Percentiles rank a stretch among this genome's conserved stretches.
These are phyloP conservation scores for Grosmannia penicillata DNA, from an alignment of 2,329 filamentous ascomycete genomes.

Conservation along the genomic window DNA sequence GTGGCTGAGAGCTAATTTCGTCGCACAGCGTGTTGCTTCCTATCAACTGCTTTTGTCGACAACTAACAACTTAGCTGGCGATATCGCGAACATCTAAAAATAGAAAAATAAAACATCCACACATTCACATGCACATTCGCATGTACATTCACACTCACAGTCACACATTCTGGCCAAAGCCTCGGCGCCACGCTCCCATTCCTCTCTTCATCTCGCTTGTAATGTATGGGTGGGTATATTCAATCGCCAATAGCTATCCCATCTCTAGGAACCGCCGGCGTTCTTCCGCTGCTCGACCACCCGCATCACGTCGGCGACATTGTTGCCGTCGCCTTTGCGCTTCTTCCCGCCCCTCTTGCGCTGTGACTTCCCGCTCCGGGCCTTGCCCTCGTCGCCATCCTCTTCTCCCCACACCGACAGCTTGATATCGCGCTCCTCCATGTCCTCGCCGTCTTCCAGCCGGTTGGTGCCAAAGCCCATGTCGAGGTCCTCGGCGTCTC, in stretches of 20 bases:
- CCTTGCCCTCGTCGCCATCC: constrained; percentile 34
- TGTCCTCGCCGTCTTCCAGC: constrained; percentile 76
- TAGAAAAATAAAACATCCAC: too few species aligned
- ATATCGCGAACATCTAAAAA: too few species aligned
- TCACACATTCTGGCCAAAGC: too few species aligned
- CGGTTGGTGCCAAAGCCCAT: constrained; percentile 85
- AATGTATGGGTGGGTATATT: too few species aligned
- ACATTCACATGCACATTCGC: too few species aligned
- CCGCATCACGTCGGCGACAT: constrained; percentile 62
- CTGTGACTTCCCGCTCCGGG: constrained; percentile 30
- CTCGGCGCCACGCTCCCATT: too few species aligned
- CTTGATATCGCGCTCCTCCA: constrained; percentile 53
- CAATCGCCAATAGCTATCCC: background rate
- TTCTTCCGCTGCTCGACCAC: constrained; percentile 47
- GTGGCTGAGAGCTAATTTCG: too few species aligned
- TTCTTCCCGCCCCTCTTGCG: constrained; percentile 61
- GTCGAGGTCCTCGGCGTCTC: constrained; percentile 84
- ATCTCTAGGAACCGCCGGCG: background rate
- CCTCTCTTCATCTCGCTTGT: too few species aligned
- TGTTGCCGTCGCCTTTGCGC: constrained; percentile 66
- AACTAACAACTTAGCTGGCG: too few species aligned
- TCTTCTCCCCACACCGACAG: constrained; percentile 44
- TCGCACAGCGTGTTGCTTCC: too few species aligned
- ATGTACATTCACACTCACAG: too few species aligned
- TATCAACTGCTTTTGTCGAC: too few species aligned